Evolutionary conservation across 1,284 basidiomycete species (phyloP).

Genomic region (Sporisorium iseilematis-ciliati): DNA sequence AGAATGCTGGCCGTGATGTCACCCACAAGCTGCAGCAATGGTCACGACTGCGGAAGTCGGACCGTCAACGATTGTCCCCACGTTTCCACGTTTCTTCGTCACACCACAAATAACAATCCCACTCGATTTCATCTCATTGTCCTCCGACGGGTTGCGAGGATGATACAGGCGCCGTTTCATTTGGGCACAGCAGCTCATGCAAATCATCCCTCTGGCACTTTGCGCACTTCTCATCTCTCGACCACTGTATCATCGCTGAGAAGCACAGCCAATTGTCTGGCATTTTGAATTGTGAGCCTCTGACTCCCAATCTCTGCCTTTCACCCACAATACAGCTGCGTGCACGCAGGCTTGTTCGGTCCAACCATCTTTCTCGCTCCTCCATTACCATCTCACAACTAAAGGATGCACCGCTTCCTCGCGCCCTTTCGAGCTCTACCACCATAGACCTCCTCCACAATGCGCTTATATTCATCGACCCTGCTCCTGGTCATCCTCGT

Average conservation of each 20-base stretch:
- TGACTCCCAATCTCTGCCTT: too few relatives aligned
- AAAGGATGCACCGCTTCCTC: too few relatives aligned
- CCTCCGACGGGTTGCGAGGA: conserved; percentile 6
- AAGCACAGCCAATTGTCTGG: background rate
- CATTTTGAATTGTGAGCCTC: background rate
- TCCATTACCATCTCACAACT: too few relatives aligned
- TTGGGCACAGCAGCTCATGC: background rate
- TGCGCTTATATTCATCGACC: conserved; percentile 2
- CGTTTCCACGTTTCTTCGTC: conserved; percentile 1
- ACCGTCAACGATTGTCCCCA: background rate
- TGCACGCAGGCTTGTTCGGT: background rate
- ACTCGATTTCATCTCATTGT: background rate
- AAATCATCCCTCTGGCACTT: conserved; percentile 1
- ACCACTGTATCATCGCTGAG: background rate
- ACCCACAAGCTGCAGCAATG: too few relatives aligned
- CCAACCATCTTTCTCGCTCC: background rate
- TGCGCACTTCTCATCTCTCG: background rate
- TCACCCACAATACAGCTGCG: background rate
- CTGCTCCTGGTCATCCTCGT: background rate
- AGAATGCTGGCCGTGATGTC: background rate
- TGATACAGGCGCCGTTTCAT: conserved; percentile 1
- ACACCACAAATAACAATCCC: background rate
- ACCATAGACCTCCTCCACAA: conserved; percentile 1
- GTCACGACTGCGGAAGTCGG: background rate
- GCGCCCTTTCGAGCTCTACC: background rate